Conservation (phyloP, 2,329 filamentous ascomycete genomes). For the Colletotrichum orbiculare region DNA sequence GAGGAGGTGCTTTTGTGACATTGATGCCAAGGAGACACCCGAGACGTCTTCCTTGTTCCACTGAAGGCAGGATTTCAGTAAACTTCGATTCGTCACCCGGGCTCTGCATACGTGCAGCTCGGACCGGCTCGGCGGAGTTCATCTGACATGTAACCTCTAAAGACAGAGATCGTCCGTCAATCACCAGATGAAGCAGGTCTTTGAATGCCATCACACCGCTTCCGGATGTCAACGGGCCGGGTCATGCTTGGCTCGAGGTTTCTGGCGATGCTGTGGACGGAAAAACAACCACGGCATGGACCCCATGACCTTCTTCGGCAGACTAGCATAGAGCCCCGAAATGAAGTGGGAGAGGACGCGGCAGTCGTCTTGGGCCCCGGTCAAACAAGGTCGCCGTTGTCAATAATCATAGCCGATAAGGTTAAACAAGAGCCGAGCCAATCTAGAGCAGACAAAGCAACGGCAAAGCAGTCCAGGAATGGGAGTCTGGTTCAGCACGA, state of each 20-base stretch:
- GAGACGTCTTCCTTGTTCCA: background rate
- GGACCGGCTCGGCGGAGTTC: constrained; percentile 4
- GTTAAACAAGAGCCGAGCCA: constrained; percentile 19
- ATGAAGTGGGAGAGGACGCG: background rate
- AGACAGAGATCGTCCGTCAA: background rate
- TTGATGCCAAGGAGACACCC: no score
- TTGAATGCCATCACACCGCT: background rate
- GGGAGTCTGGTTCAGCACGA: background rate
- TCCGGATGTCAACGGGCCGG: background rate
- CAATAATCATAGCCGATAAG: constrained; percentile 15
- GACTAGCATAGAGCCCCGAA: background rate
- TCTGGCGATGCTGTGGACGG: background rate
- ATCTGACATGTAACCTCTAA: background rate
- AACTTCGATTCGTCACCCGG: background rate
- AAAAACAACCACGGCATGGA: background rate
- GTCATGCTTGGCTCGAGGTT: background rate
- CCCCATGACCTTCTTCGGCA: background rate
- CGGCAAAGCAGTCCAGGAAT: constrained; percentile 8
- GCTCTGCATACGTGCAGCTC: background rate
- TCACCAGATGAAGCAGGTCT: constrained; percentile 10
- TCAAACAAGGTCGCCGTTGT: background rate
- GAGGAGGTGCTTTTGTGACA: no score
- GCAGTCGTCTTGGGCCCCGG: background rate
- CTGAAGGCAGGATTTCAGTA: background rate
- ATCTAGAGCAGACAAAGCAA: constrained; percentile 2